Conservation (phyloP, 129 eudicot species). For the Pseudognaphalium luteoalbum region DNA sequence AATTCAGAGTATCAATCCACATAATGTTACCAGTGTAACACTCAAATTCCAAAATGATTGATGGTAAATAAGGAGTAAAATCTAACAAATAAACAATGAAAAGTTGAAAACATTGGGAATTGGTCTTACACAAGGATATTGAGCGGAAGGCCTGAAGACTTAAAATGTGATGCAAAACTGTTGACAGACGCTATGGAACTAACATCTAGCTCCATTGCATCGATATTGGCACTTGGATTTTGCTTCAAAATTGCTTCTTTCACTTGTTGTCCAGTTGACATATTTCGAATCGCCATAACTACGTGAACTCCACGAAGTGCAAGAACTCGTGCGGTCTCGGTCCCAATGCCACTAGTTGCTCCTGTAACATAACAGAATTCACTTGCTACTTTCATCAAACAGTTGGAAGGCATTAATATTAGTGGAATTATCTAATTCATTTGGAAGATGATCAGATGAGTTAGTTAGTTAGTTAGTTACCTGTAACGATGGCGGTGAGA, state of each 20-base stretch:
- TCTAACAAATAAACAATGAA: not conserved
- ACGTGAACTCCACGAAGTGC: conserved; percentile 79
- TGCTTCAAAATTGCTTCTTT: conserved; percentile 44
- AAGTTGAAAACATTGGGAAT: not conserved
- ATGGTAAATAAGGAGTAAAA: not conserved
- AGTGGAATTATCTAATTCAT: not conserved
- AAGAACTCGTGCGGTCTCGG: conserved; percentile 72
- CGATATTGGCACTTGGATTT: conserved; percentile 54
- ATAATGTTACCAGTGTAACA: not conserved
- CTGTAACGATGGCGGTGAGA: conserved; percentile 66
- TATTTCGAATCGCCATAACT: conserved; percentile 58
- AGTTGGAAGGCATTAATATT: conserved; percentile 5
- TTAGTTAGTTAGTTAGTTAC: conserved; percentile 18
- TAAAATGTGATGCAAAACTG: conserved; percentile 45
- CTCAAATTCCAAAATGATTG: not conserved
- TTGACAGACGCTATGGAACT: conserved; percentile 56
- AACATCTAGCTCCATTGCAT: conserved; percentile 68
- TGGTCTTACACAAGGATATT: conserved; percentile 63
- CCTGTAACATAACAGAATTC: conserved; percentile 34
- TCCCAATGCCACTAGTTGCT: conserved; percentile 70
- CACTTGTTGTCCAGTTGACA: conserved; percentile 37
- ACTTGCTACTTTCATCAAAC: conserved; percentile 26
- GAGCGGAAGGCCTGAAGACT: conserved; percentile 52
- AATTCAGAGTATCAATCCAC: no score
- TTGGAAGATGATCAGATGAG: not conserved